Percentiles rank a stretch among this genome's conserved stretches.
Conservation (phyloP, 2,329 filamentous ascomycete species). For the Xylariaceae sp. region DNA sequence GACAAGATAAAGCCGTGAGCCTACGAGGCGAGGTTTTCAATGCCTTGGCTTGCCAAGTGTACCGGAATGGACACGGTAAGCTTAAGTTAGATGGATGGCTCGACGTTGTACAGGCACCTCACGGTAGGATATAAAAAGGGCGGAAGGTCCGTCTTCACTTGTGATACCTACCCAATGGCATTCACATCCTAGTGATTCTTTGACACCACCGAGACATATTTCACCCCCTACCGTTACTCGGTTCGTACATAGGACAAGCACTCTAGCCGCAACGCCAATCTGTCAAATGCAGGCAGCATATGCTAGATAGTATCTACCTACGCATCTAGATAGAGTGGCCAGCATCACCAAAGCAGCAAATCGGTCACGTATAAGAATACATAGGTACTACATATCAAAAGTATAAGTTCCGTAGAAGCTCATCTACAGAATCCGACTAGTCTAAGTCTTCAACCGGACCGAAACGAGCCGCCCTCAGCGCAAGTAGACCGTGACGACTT, state of each 20-base stretch:
- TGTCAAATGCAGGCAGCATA: too few relatives aligned
- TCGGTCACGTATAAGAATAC: too few relatives aligned
- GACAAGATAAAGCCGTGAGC: neutral
- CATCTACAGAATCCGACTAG: too few relatives aligned
- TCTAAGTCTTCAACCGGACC: too few relatives aligned
- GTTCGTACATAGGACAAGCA: too few relatives aligned
- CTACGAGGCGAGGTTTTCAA: neutral
- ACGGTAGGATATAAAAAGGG: conserved; percentile 14
- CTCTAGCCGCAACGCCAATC: too few relatives aligned
- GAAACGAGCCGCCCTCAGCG: too few relatives aligned
- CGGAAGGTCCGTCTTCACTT: conserved; percentile 1
- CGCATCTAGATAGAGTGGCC: neutral
- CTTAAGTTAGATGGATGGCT: conserved; percentile 12
- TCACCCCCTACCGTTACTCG: neutral
- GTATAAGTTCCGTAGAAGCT: too few relatives aligned
- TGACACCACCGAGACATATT: neutral
- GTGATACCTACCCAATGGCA: conserved; percentile 15
- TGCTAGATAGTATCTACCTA: neutral
- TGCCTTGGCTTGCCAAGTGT: neutral
- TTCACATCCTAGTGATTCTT: conserved; percentile 1
- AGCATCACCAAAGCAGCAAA: too few relatives aligned
- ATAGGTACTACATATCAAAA: too few relatives aligned
- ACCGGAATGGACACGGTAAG: neutral
- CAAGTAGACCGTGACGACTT: too few relatives aligned
- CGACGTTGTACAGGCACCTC: conserved; percentile 9